Evolutionary conservation across 352 stramenopile species (phyloP).

Genomic region (Pythium dissotocum): DNA sequence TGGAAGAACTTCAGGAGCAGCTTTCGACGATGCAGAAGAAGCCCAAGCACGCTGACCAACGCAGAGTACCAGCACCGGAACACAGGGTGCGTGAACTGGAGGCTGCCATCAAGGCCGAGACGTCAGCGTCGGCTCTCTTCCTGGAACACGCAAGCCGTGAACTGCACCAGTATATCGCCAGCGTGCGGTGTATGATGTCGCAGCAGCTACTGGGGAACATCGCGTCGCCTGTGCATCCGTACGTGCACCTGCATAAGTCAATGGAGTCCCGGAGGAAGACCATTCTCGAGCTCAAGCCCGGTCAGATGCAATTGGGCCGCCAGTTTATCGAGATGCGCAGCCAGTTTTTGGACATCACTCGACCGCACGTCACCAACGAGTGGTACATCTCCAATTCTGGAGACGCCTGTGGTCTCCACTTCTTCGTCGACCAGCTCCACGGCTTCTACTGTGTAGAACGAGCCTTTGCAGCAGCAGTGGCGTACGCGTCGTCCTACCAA

Average conservation of each 20-base stretch:
- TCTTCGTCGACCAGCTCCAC: slow-evolving; percentile 48
- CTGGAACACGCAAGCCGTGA: slow-evolving; percentile 1
- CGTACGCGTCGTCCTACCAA: slow-evolving; percentile 55
- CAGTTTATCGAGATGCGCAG: slow-evolving; percentile 43
- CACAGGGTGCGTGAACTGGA: no score
- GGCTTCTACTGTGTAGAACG: slow-evolving; percentile 33
- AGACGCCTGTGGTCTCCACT: slow-evolving; percentile 50
- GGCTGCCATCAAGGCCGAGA: neutral
- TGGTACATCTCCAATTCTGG: slow-evolving; percentile 42
- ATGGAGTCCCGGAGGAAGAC: slow-evolving; percentile 31
- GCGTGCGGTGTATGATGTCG: slow-evolving; percentile 14
- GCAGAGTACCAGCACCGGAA: neutral
- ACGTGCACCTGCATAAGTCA: slow-evolving; percentile 40
- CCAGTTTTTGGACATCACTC: slow-evolving; percentile 36
- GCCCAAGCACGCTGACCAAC: no score
- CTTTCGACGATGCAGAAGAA: slow-evolving; percentile 6
- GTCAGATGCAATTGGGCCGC: slow-evolving; percentile 35
- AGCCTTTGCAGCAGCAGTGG: slow-evolving; percentile 42
- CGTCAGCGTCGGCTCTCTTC: neutral
- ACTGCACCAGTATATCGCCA: slow-evolving; percentile 11
- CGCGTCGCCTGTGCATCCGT: slow-evolving; percentile 18
- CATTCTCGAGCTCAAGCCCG: slow-evolving; percentile 32
- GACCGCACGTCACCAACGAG: slow-evolving; percentile 39
- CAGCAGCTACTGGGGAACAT: neutral
- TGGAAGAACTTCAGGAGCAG: slow-evolving; percentile 10